Evolutionary conservation across 2,329 filamentous ascomycete genomes (phyloP).

Genomic region (Ceratocystis cubensis): DNA sequence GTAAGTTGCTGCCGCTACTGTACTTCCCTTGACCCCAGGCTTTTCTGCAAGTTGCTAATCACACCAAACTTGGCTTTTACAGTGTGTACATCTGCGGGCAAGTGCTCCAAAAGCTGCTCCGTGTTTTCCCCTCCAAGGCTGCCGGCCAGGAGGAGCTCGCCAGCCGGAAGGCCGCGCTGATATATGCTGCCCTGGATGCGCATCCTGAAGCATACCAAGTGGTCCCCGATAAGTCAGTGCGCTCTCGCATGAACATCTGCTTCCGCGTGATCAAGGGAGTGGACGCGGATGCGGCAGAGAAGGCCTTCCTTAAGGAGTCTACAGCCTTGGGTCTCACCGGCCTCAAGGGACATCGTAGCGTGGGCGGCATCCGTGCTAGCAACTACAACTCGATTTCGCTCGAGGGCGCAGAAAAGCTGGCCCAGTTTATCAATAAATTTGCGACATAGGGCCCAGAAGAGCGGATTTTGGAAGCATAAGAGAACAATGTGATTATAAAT

Average conservation of each 20-base stretch:
- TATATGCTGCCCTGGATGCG: slow-evolving; percentile 68
- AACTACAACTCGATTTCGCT: slow-evolving; percentile 80
- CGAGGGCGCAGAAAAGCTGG: slow-evolving; percentile 55
- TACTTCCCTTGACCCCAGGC: not conserved
- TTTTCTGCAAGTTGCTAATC: not conserved
- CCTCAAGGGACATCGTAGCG: slow-evolving; percentile 75
- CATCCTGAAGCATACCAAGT: slow-evolving; percentile 61
- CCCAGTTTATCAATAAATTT: slow-evolving; percentile 46
- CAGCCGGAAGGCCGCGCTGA: slow-evolving; percentile 58
- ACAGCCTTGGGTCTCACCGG: slow-evolving; percentile 58
- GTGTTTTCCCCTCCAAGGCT: slow-evolving; percentile 54
- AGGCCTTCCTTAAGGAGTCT: slow-evolving; percentile 63
- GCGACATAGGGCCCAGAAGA: slow-evolving; percentile 26
- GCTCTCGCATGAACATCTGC: slow-evolving; percentile 91
- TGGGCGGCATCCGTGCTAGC: slow-evolving; percentile 73
- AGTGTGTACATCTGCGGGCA: slow-evolving; percentile 82
- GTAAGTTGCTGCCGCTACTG: slow-evolving; percentile 32
- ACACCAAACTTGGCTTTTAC: slow-evolving; percentile 12
- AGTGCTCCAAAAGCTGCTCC: slow-evolving; percentile 65
- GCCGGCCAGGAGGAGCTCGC: slow-evolving; percentile 63
- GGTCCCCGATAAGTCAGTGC: slow-evolving; percentile 60
- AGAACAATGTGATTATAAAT: not conserved
- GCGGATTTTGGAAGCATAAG: not conserved
- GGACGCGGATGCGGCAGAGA: slow-evolving; percentile 58
- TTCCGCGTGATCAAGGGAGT: slow-evolving; percentile 56